phyloP scores from a whole-genome alignment of 2,329 filamentous ascomycete species.

The Penicillium sclerotiorum region DNA sequence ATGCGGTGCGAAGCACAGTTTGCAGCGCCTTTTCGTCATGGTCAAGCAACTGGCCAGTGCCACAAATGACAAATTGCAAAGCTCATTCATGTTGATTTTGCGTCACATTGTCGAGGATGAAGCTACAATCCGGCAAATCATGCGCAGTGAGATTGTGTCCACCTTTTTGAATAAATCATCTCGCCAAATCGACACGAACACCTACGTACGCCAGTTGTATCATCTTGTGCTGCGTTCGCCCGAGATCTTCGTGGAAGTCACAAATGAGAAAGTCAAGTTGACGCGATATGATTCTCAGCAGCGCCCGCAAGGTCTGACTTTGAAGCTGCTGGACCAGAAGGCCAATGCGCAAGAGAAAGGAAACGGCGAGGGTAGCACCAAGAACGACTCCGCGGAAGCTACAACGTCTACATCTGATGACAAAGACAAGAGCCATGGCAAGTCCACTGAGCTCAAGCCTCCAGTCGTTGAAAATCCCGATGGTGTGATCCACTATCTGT shows the following conservation, averaged over 20 bases:
- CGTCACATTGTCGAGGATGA: constrained; percentile 95
- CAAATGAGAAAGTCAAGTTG: constrained; percentile 80
- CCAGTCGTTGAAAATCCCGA: constrained; percentile 90
- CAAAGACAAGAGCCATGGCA: constrained; percentile 45
- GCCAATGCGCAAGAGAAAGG: constrained; percentile 24
- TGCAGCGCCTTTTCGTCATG: constrained; percentile 92
- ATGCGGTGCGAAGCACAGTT: constrained; percentile 83
- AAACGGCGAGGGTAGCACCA: constrained; percentile 17
- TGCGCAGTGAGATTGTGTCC: constrained; percentile 84
- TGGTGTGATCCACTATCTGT: constrained; percentile 90
- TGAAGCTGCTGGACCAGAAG: constrained; percentile 55
- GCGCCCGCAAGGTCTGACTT: constrained; percentile 54
- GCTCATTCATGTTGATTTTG: constrained; percentile 79
- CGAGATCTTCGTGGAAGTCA: constrained; percentile 81
- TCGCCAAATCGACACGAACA: constrained; percentile 68
- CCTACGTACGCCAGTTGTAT: constrained; percentile 75
- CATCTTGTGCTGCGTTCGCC: constrained; percentile 80
- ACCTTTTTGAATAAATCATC: constrained; percentile 65
- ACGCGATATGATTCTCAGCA: constrained; percentile 61
- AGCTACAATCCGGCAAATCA: constrained; percentile 84
- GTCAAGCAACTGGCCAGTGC: constrained; percentile 84
- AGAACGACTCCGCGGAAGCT: constrained; percentile 36
- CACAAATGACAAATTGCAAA: constrained; percentile 73
- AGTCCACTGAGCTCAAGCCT: constrained; percentile 71
- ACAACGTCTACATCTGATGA: constrained; percentile 22